Percentiles rank a stretch among this genome's conserved stretches.
Conservation (phyloP, 495 filamentous ascomycete genomes). For the Cladorrhinum samala region DNA sequence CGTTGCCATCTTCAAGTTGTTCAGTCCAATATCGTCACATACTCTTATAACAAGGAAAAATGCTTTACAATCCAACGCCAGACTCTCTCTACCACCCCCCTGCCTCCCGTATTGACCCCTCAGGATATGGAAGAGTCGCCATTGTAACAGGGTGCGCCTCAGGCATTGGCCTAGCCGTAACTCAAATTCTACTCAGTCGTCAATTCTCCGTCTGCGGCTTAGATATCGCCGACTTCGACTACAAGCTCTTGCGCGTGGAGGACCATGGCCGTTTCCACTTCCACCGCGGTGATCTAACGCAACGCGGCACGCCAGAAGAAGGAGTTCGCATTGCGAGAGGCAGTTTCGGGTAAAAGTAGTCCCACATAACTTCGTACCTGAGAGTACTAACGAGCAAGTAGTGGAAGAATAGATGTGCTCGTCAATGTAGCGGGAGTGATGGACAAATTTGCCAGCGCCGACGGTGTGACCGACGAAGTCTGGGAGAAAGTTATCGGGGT, state of each 20-base stretch:
- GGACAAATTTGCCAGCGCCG: conserved; percentile 32
- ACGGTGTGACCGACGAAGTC: conserved; percentile 24
- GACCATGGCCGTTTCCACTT: conserved; percentile 32
- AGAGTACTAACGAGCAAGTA: not conserved
- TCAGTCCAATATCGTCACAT: not conserved
- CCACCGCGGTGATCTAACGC: conserved; percentile 25
- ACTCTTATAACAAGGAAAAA: not conserved
- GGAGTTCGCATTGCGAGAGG: conserved; percentile 24
- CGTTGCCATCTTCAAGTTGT: not conserved
- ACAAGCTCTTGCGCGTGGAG: conserved; percentile 19
- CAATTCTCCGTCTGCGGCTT: conserved; percentile 36
- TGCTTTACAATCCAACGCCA: conserved; percentile 23
- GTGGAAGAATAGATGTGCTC: conserved; percentile 30
- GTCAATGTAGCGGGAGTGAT: conserved; percentile 38
- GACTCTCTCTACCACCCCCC: conserved; percentile 18
- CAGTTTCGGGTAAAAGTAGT: conserved; percentile 27
- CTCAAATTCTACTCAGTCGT: conserved; percentile 32
- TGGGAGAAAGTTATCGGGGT: conserved; percentile 29
- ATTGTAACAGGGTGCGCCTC: conserved; percentile 39
- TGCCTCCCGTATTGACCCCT: conserved; percentile 16
- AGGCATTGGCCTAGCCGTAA: conserved; percentile 38
- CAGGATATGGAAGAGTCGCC: conserved; percentile 27
- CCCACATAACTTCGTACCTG: not conserved
- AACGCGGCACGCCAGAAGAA: conserved; percentile 24
- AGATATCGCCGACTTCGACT: conserved; percentile 28